Conservation (phyloP, 345 rosid genomes). For the Lenwebbia sp. region DNA sequence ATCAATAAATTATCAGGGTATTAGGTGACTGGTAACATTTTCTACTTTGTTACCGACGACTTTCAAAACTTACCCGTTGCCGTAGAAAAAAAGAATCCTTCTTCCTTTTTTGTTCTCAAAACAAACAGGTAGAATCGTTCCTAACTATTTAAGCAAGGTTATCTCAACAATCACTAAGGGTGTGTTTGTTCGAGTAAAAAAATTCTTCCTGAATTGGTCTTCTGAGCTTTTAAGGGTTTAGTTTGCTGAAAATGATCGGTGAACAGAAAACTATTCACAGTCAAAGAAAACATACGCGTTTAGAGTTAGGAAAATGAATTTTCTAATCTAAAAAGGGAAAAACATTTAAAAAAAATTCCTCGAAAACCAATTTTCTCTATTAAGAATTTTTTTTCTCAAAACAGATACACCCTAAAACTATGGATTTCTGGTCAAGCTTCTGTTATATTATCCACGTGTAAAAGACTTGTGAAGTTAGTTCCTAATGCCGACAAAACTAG, state of each 20-base stretch:
- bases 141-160: neutral
- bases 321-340: rapidly evolving
- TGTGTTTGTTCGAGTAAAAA: neutral
- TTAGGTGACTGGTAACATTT: neutral
- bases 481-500: neutral
- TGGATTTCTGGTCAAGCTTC: neutral
- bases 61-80: rapidly evolving
- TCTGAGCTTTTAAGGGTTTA: rapidly evolving
- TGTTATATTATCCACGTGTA: neutral
- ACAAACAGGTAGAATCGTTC: neutral
- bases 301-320: neutral
- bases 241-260: neutral
- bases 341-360: neutral
- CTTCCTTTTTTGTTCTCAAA: neutral
- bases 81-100: rapidly evolving
- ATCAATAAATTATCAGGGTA: neutral
- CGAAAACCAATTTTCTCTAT: neutral
- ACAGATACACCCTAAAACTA: rapidly evolving
- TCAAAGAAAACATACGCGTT: rapidly evolving
- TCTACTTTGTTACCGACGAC: neutral
- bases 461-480: neutral
- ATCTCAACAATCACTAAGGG: neutral
- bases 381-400: neutral
- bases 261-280: rapidly evolving
- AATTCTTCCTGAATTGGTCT: rapidly evolving